Conservation (phyloP, 768 basidiomycete genomes). For the Astraeus odoratus region DNA sequence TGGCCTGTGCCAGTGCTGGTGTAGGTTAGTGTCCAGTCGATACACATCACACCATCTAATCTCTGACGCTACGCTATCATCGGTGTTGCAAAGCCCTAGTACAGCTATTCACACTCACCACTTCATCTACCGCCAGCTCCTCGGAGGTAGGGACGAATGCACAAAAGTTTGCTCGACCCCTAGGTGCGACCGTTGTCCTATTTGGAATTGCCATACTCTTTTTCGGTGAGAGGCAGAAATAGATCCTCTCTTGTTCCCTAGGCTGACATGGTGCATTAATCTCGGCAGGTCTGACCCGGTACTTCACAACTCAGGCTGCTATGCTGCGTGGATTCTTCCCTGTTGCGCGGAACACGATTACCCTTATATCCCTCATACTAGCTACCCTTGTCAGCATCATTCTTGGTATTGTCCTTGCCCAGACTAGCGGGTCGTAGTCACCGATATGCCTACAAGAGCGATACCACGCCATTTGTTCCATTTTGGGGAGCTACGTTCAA, state of each 20-base stretch:
- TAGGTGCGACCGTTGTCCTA: conserved; percentile 44
- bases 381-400: conserved; percentile 35
- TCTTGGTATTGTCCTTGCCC: conserved; percentile 37
- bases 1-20: conserved; percentile 51
- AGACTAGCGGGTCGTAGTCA: conserved; percentile 3
- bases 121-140: conserved; percentile 5
- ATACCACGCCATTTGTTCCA: no score
- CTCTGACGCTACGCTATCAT: not conserved
- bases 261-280: not conserved
- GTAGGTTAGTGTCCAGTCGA: conserved; percentile 41
- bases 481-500: no score
- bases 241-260: not conserved
- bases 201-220: conserved; percentile 41
- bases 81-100: conserved; percentile 40
- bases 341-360: conserved; percentile 40
- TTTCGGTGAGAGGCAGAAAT: conserved; percentile 34
- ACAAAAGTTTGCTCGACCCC: conserved; percentile 37
- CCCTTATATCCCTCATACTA: conserved; percentile 35
- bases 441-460: no score
- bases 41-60: no score
- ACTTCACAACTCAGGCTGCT: conserved; percentile 45
- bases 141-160: conserved; percentile 4
- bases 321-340: conserved; percentile 48
- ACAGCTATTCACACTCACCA: conserved; percentile 42
- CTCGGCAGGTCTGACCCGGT: conserved; percentile 40